A percentile compares a stretch with the other conserved stretches of the same genome.
These are phyloP conservation scores for Trifolium subterraneum DNA, from an alignment of 306 rosid genomes.

Conservation along the genomic window DNA sequence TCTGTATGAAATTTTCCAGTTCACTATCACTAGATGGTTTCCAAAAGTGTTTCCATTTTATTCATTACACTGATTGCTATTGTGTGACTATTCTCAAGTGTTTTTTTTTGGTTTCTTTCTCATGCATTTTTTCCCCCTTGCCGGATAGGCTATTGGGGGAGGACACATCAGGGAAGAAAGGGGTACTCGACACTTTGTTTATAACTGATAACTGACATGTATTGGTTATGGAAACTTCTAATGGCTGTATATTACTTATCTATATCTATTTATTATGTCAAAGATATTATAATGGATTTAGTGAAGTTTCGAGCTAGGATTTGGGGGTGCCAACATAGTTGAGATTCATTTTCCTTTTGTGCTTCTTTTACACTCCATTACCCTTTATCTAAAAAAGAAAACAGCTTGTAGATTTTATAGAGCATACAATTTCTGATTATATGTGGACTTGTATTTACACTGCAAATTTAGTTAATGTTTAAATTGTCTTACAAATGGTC, in stretches of 20 bases:
- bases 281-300: not conserved
- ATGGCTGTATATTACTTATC: not conserved
- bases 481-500: constrained; percentile 19
- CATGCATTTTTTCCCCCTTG: not conserved
- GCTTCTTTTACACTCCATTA: not conserved
- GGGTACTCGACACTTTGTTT: not conserved
- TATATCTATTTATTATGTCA: not conserved
- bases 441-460: not conserved
- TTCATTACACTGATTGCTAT: not conserved
- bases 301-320: not conserved
- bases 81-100: constrained; percentile 19
- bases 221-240: constrained; percentile 6
- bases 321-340: not conserved
- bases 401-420: constrained; percentile 5
- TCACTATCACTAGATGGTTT: not conserved
- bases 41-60: not conserved
- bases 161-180: not conserved
- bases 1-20: constrained; percentile 17
- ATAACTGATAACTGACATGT: constrained; percentile 1
- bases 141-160: constrained; percentile 9
- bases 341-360: constrained; percentile 1
- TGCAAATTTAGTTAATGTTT: constrained; percentile 6
- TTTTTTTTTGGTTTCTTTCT: constrained; percentile 1
- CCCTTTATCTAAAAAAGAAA: not conserved
- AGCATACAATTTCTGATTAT: not conserved